Conservation (phyloP, 1,139 yeast genomes). For the Pichia sp. region DNA sequence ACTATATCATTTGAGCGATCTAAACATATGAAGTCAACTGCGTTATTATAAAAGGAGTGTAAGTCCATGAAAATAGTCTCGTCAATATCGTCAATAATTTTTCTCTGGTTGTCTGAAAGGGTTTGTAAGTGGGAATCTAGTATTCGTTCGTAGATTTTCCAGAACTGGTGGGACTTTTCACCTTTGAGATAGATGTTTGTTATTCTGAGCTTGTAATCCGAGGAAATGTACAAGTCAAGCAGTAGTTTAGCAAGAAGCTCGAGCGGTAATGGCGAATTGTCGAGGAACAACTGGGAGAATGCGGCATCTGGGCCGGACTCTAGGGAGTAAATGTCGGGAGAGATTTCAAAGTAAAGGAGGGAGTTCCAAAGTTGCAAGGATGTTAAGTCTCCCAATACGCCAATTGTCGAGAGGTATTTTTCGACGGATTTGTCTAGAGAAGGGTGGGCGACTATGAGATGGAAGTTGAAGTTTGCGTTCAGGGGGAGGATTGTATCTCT, state of each 20-base stretch:
- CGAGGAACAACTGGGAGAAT: conserved; percentile 23
- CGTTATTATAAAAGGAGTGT: conserved; percentile 35
- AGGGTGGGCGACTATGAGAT: conserved; percentile 15
- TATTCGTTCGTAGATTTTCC: conserved; percentile 33
- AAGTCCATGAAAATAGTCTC: conserved; percentile 32
- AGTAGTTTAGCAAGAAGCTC: conserved; percentile 37
- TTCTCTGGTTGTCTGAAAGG: conserved; percentile 30
- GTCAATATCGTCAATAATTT: conserved; percentile 31
- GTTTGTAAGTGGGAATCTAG: conserved; percentile 29
- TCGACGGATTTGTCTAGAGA: conserved; percentile 28
- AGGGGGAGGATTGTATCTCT: background rate
- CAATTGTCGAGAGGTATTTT: conserved; percentile 33
- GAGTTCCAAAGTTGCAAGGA: conserved; percentile 27
- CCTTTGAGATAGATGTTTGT: conserved; percentile 46
- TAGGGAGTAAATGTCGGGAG: conserved; percentile 28
- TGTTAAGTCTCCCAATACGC: conserved; percentile 40
- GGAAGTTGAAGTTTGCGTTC: conserved; percentile 6
- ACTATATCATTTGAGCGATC: conserved; percentile 75
- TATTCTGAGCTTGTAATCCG: conserved; percentile 37
- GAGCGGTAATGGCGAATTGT: conserved; percentile 31
- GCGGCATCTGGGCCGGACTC: conserved; percentile 24
- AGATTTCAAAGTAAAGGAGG: conserved; percentile 23
- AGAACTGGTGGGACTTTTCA: conserved; percentile 38
- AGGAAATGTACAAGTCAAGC: conserved; percentile 25
- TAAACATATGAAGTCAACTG: conserved; percentile 60